phyloP scores from a whole-genome alignment of 2,329 filamentous ascomycete species.

The Aureobasidium zeae region DNA sequence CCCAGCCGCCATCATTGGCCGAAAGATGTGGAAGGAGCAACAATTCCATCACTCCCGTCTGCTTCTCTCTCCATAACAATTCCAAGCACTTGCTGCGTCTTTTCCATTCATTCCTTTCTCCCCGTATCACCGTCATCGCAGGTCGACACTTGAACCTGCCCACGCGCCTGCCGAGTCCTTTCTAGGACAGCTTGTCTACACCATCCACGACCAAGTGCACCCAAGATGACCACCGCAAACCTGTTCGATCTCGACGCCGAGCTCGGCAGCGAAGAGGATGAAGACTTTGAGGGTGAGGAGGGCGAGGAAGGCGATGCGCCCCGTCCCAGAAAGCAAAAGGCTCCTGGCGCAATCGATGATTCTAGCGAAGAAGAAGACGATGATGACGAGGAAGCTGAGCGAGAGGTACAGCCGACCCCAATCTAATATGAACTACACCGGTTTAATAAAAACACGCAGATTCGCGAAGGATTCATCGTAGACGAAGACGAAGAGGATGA shows the following conservation, averaged over 20 bases:
- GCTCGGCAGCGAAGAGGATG: constrained; percentile 71
- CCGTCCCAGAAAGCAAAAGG: constrained; percentile 33
- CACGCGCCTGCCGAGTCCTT: neutral
- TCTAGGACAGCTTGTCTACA: constrained; percentile 6
- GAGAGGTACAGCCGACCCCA: constrained; percentile 49
- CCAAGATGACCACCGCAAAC: constrained; percentile 33
- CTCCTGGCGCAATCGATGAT: constrained; percentile 53
- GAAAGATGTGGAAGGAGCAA: no score
- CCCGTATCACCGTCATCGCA: neutral
- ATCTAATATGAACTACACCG: neutral
- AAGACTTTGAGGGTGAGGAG: constrained; percentile 71
- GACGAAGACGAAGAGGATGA: constrained; percentile 76
- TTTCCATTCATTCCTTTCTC: constrained; percentile 2
- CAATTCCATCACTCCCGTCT: no score
- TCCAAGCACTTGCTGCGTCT: neutral
- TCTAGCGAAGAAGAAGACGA: constrained; percentile 86
- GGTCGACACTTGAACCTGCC: neutral
- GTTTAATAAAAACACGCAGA: constrained; percentile 40
- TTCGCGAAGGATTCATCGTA: constrained; percentile 91
- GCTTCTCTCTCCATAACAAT: neutral
- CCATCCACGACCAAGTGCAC: neutral
- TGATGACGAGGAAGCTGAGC: constrained; percentile 79
- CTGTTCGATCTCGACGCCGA: constrained; percentile 80
- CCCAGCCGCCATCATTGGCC: no score
- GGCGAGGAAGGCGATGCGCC: constrained; percentile 45